Evolutionary conservation across 2,329 filamentous ascomycete species (phyloP).

Genomic region (Xylariaceae sp.): DNA sequence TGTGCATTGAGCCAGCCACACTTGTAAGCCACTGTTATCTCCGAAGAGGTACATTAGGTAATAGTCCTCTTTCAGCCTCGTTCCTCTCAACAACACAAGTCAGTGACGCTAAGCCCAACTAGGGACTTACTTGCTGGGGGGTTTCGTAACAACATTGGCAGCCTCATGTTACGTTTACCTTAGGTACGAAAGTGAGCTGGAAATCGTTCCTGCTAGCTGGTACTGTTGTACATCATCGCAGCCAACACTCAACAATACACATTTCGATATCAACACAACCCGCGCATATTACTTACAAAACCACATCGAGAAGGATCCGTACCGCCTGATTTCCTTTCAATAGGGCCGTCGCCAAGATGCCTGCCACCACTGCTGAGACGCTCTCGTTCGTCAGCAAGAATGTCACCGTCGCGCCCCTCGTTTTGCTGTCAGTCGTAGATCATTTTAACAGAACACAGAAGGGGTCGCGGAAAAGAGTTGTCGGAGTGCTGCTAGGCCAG

Average conservation of each 20-base stretch:
- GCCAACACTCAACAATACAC: conserved; percentile 1
- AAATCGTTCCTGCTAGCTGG: conserved; percentile 14
- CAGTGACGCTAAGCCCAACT: conserved; percentile 20
- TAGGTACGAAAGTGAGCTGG: conserved; percentile 24
- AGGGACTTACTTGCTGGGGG: conserved; percentile 24
- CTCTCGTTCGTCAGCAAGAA: conserved; percentile 89
- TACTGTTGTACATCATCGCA: conserved; percentile 5
- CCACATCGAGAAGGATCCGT: no score
- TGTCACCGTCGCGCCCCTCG: conserved; percentile 94
- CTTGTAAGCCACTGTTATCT: conserved; percentile 5
- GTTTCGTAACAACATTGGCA: conserved; percentile 28
- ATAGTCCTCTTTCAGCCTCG: conserved; percentile 8
- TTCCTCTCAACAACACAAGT: conserved; percentile 6
- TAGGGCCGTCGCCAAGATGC: conserved; percentile 54
- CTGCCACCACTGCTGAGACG: conserved; percentile 93
- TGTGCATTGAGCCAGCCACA: no score
- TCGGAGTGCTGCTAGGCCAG: conserved; percentile 89
- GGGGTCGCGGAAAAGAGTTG: conserved; percentile 79
- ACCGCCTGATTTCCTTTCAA: not conserved
- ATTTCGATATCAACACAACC: conserved; percentile 9
- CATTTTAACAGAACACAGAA: conserved; percentile 94
- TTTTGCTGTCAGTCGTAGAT: conserved; percentile 95
- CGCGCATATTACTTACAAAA: no score
- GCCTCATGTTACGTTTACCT: conserved; percentile 26
- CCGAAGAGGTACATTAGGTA: no score